Percentiles rank a stretch among this genome's conserved stretches.
These are phyloP conservation scores for Arthroderma uncinatum DNA, from an alignment of 2,329 filamentous ascomycete species.

Conservation along the genomic window DNA sequence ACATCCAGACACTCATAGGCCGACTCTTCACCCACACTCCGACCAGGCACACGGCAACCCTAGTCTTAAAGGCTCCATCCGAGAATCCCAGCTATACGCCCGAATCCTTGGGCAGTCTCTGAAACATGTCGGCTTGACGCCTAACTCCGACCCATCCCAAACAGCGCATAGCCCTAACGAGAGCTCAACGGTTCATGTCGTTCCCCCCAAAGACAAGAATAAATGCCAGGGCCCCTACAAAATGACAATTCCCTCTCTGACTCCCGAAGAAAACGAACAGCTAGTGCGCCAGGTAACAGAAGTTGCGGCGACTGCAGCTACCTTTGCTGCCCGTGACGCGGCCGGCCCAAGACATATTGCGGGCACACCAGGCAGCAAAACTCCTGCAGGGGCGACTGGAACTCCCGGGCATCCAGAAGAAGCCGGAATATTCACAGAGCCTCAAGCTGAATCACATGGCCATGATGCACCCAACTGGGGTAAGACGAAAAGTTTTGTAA, in stretches of 20 bases:
- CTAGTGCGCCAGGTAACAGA: conserved; percentile 82
- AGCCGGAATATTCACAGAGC: conserved; percentile 20
- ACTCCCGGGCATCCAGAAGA: conserved; percentile 37
- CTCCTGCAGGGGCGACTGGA: conserved; percentile 27
- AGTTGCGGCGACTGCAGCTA: conserved; percentile 82
- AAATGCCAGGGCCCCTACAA: conserved; percentile 27
- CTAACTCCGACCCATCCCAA: conserved; percentile 19
- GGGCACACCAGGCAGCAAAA: conserved; percentile 26
- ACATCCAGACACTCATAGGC: conserved; percentile 5
- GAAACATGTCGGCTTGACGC: conserved; percentile 62
- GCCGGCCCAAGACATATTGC: conserved; percentile 42
- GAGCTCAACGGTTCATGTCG: conserved; percentile 48
- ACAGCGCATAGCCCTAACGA: background rate
- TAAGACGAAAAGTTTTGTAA: conserved; percentile 75
- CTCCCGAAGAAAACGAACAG: conserved; percentile 67
- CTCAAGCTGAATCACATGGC: conserved; percentile 43
- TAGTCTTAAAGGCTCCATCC: conserved; percentile 53
- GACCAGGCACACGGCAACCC: conserved; percentile 20
- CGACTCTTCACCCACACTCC: background rate
- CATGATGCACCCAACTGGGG: conserved; percentile 99
- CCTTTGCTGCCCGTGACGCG: conserved; percentile 72
- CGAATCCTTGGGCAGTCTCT: conserved; percentile 84
- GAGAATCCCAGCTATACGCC: conserved; percentile 83
- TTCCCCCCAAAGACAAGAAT: conserved; percentile 55
- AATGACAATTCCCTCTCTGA: conserved; percentile 50